These are phyloP conservation scores for Arthrobotrys pseudoclavata DNA, from an alignment of 2,329 filamentous ascomycete genomes.

Conservation along the genomic window DNA sequence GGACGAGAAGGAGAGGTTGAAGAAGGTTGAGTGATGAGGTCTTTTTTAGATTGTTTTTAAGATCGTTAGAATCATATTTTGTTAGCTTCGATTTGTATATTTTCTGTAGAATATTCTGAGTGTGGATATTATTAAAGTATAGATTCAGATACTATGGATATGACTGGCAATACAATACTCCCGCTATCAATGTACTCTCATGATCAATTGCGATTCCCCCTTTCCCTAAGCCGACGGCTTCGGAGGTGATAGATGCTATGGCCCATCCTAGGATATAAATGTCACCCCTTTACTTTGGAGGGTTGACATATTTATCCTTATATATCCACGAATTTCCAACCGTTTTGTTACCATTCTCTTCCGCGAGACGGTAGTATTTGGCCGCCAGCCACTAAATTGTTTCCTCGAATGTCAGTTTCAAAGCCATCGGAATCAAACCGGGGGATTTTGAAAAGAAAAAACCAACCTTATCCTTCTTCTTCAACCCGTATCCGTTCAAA, in stretches of 20 bases:
- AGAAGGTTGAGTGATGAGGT: slow-evolving; percentile 54
- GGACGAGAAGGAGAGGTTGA: slow-evolving; percentile 47
- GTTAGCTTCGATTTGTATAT: slow-evolving; percentile 17
- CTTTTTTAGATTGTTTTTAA: neutral
- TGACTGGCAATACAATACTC: slow-evolving; percentile 5
- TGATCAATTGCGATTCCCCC: slow-evolving; percentile 56
- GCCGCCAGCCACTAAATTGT: slow-evolving; percentile 71
- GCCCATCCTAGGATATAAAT: neutral
- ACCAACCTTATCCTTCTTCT: slow-evolving; percentile 93
- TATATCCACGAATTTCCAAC: slow-evolving; percentile 98
- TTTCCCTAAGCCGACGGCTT: slow-evolving; percentile 45
- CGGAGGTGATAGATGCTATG: neutral
- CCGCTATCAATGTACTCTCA: slow-evolving; percentile 1
- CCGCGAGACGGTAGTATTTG: slow-evolving; percentile 91
- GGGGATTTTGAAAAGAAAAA: neutral
- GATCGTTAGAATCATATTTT: neutral
- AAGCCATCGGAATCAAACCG: too few species aligned
- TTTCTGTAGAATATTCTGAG: slow-evolving; percentile 7
- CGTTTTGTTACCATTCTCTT: slow-evolving; percentile 88
- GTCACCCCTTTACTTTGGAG: slow-evolving; percentile 66
- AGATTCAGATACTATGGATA: neutral
- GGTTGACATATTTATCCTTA: slow-evolving; percentile 88
- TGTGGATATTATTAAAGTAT: slow-evolving; percentile 6
- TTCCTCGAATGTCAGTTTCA: neutral
- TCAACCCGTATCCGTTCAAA: slow-evolving; percentile 94